Conservation (phyloP, 345 rosid genomes). For the Triadica sebifera region DNA sequence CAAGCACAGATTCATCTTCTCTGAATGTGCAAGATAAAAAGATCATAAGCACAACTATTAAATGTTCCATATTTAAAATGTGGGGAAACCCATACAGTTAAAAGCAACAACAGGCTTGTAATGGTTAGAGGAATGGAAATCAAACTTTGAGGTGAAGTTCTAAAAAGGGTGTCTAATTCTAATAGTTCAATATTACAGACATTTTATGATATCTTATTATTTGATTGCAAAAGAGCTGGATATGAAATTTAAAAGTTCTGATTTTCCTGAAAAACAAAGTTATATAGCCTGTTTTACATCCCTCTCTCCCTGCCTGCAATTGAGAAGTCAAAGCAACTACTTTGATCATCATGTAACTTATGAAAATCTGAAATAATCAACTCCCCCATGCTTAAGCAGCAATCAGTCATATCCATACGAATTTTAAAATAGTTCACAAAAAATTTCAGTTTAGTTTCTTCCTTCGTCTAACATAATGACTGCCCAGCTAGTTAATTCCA, state of each 20-base stretch:
- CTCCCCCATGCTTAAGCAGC: no score
- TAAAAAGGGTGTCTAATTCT: background rate
- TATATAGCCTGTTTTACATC: background rate
- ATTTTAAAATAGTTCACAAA: background rate
- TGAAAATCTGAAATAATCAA: background rate
- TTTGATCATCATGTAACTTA: background rate
- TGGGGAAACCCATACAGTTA: background rate
- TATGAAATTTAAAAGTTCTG: background rate
- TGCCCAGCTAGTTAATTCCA: background rate
- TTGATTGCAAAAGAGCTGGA: background rate
- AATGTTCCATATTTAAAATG: background rate
- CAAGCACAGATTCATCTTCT: constrained; percentile 82
- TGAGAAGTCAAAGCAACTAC: background rate
- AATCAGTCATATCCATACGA: background rate
- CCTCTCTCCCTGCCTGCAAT: background rate
- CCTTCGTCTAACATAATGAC: background rate
- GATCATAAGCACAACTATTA: background rate
- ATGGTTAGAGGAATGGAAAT: background rate
- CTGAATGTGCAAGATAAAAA: constrained; percentile 32
- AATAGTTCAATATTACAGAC: background rate
- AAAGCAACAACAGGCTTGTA: background rate
- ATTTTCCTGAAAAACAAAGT: background rate
- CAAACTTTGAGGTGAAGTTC: background rate
- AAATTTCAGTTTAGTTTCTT: background rate
- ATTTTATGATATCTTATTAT: background rate